Base-by-base conservation (phyloP, 495 filamentous ascomycete species). In the Penicillium herquei region DNA sequence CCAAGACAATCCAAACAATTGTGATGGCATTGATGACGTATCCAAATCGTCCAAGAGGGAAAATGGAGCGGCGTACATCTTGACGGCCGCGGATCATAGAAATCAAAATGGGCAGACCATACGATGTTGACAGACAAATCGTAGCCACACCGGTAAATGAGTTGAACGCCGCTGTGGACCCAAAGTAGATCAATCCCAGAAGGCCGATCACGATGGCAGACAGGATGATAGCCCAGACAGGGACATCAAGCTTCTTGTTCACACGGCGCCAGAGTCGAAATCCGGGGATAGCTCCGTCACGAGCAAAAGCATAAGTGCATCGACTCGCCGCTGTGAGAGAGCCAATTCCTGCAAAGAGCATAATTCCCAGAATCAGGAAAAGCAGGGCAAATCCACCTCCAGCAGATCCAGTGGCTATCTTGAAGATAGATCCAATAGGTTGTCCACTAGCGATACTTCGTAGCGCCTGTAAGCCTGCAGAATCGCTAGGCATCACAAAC, bases 281-380 rank as follows among this genome's bases (percentile, higher is more conserved):
- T 3, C 86, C 82, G 0, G 85, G 87, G 49, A 90, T 90, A 11
- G 87, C 87, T 1, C 71, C 69, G 34, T 80, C 76, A n/a, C 77
- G 84, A 16, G 84, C 84, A 60, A 92, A 92, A 4, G 88, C 87
- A 58, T 87, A 91, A 6, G 85, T 86, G 81, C 90, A 90, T 3
- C 89, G 83, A 57, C 80, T 87, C 44, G 82, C 83, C 2, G 89
- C 89, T 3, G 88, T 89, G 77, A 90, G 82, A 54, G 90, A 83
- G 2, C 81, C 84, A 11, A 81, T 87, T 1, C 81, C 81, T 1
- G 87, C 87, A 56, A 92, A 90, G 12, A 92, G 63, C 62, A 91
- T 78, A 64, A 92, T 86, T 6, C 87, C 83, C 21, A 92, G 78
- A 54, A 91, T 81, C 6, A 92, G 73, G 65, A 89, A 86, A 9